Percentiles rank a stretch among this genome's conserved stretches.
Conservation (phyloP, 73 alveolate genomes). For the Paramecium pentaurelia region DNA sequence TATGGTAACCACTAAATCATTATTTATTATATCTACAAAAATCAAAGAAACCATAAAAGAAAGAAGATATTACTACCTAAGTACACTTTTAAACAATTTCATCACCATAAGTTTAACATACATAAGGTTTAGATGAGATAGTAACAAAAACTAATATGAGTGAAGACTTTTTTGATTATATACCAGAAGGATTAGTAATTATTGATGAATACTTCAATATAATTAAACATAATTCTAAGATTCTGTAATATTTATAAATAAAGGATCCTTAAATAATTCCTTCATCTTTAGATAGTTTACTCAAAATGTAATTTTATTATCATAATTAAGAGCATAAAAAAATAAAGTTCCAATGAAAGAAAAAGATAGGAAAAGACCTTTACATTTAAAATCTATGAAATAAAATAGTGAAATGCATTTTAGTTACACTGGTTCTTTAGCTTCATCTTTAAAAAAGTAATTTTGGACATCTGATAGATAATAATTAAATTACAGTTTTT, state of each 20-base stretch:
- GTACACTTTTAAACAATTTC: background rate
- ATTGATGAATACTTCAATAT: background rate
- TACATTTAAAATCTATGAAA: background rate
- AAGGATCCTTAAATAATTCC: background rate
- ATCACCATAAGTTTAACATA: background rate
- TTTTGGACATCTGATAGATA: background rate
- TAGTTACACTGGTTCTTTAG: background rate
- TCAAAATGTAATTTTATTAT: background rate
- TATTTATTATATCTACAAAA: background rate
- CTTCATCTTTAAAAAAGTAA: background rate
- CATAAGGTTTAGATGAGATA: background rate
- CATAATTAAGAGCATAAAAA: background rate
- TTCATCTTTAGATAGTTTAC: background rate
- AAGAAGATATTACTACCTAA: background rate
- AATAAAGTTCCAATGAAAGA: background rate
- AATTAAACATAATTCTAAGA: background rate
- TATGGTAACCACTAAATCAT: background rate
- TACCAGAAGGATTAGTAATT: slow-evolving; percentile 6
- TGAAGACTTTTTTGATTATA: background rate
- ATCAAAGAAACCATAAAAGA: background rate
- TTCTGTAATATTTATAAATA: background rate
- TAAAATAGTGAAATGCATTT: background rate
- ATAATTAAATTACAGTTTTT: background rate
- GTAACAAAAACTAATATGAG: background rate
- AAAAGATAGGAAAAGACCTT: background rate